Conservation (phyloP, 768 basidiomycete species). For the Boletus sp. region DNA sequence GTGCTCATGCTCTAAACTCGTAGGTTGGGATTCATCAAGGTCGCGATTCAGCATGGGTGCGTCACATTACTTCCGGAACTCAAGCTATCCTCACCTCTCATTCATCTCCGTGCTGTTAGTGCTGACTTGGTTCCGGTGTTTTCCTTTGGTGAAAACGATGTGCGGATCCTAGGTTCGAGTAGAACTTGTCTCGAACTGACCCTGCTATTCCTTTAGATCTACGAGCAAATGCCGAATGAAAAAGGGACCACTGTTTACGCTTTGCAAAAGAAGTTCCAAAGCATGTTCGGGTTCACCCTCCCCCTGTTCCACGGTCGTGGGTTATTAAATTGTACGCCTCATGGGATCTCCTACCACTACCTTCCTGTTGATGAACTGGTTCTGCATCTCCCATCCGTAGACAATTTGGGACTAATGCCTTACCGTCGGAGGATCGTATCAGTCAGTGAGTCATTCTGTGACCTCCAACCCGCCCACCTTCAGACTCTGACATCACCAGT, state of each 20-base stretch:
- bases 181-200: background rate
- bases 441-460: conserved; percentile 67
- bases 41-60: conserved; percentile 87
- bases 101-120: conserved; percentile 36
- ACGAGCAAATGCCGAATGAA: conserved; percentile 94
- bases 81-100: background rate
- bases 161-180: conserved; percentile 35
- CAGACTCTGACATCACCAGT: conserved; percentile 44
- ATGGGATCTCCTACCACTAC: background rate
- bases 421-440: conserved; percentile 94
- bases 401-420: conserved; percentile 94
- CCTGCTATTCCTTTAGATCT: conserved; percentile 58
- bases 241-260: conserved; percentile 85
- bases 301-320: conserved; percentile 98
- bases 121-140: conserved; percentile 97
- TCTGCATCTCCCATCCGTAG: conserved; percentile 36
- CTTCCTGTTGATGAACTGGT: background rate
- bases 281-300: conserved; percentile 90
- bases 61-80: conserved; percentile 13
- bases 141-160: conserved; percentile 98
- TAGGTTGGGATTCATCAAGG: conserved; percentile 92
- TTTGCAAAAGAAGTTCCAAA: conserved; percentile 89
- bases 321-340: conserved; percentile 78
- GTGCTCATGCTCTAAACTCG: background rate
- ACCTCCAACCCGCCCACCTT: background rate